Base-by-base conservation (phyloP, 169 alveolate species). In the Miamiensis avidus region DNA sequence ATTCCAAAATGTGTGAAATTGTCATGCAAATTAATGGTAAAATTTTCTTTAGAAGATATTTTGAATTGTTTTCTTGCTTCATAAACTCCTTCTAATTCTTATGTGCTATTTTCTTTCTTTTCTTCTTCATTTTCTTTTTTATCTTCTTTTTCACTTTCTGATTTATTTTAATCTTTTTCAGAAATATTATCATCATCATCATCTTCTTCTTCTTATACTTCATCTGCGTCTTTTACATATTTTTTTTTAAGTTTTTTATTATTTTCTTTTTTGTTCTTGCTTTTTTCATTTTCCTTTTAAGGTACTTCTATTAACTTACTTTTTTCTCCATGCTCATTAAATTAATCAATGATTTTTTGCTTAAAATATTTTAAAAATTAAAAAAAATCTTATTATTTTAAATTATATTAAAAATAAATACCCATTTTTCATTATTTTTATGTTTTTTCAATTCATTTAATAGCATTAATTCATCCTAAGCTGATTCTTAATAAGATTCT, bases 401-500 rank as follows among this genome's bases (percentile, higher is more conserved):
- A 49, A 49, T 49, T 11, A 4, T 11, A 49, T 11, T 4, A 11
- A 11, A 49, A 11, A 11, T 49, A 49, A 49, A 11, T 49, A 11
- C 69, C 26, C 69, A 49, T 49, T 31, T 77, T 72, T 31, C 31
- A 0, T 72, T 72, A 77, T 34, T 77, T 77, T 34, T 34, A n/a
- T 0, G 31, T n/a, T 31, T 1, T 11, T 31, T 77, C 30, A 77
- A 64, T 75, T 34, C 33, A 79, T 79, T 79, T 79, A 1, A 69
- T 49, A 49, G 29, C 64, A 28, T 34, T 28, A 29, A 93, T 83
- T 95, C 97, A 89, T 95, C 97, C 81, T 88, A 89, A 0, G 97
- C 97, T 30, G 96, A 94, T 83, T 91, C 95, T 34, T 91, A 81
- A 87, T 95, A 95, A 84, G 94, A 91, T 82, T 90, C 91, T 33